These are phyloP conservation scores for Infundibulicybe gibba DNA, from an alignment of 768 basidiomycete genomes.

Conservation along the genomic window DNA sequence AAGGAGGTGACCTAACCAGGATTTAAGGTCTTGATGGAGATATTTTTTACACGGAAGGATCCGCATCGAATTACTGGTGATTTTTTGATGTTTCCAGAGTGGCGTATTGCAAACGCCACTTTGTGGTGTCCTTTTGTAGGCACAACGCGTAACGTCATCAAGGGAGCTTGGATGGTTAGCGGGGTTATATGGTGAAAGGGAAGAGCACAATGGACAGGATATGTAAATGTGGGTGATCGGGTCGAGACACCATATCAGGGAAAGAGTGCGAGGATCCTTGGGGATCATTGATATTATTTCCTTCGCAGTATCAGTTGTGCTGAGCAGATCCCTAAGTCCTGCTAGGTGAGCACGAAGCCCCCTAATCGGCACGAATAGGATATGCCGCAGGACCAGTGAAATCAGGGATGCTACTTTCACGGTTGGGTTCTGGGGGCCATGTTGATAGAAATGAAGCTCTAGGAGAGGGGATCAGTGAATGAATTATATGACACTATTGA, in stretches of 20 bases:
- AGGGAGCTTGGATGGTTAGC: not conserved
- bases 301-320: not conserved
- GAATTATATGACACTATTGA: no score
- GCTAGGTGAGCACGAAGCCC: constrained; percentile 15
- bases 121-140: constrained; percentile 2
- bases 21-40: constrained; percentile 16
- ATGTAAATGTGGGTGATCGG: constrained; percentile 14
- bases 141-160: constrained; percentile 2
- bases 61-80: not conserved
- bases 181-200: constrained; percentile 10
- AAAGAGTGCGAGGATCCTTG: constrained; percentile 15
- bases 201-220: constrained; percentile 18
- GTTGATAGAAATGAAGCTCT: not conserved
- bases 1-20: constrained; percentile 20
- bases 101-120: constrained; percentile 8
- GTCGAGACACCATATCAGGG: constrained; percentile 14
- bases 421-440: not conserved
- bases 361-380: constrained; percentile 15
- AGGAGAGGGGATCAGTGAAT: not conserved
- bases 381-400: constrained; percentile 10
- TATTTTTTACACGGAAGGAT: constrained; percentile 10
- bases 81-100: constrained; percentile 13
- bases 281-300: constrained; percentile 7
- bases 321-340: constrained; percentile 13
- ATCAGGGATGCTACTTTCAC: not conserved